These are phyloP conservation scores for Aspergillus fructus DNA, from an alignment of 2,329 filamentous ascomycete genomes.

Conservation along the genomic window DNA sequence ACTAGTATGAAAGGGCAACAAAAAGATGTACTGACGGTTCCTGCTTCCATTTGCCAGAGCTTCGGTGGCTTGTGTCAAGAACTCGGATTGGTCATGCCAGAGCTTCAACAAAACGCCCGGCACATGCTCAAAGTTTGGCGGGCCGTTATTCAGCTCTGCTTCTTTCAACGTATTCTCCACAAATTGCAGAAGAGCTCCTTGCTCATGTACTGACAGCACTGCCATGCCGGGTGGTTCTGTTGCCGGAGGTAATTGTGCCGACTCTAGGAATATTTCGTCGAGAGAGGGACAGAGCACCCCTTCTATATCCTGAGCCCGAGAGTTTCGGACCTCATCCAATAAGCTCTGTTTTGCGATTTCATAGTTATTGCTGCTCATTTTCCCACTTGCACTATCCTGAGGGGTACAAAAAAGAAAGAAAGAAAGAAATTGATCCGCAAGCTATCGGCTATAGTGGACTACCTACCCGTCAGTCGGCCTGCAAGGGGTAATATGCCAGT, in stretches of 20 bases:
- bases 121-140: slow-evolving; percentile 27
- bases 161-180: slow-evolving; percentile 31
- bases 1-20: not conserved
- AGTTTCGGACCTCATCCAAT: not conserved
- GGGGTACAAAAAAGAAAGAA: too few species aligned
- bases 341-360: not conserved
- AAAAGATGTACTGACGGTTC: slow-evolving; percentile 35
- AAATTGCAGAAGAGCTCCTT: slow-evolving; percentile 34
- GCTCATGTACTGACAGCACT: slow-evolving; percentile 26
- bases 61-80: slow-evolving; percentile 37
- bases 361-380: not conserved
- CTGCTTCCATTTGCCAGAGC: slow-evolving; percentile 44
- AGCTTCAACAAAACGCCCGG: slow-evolving; percentile 33
- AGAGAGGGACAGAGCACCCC: slow-evolving; percentile 26
- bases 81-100: slow-evolving; percentile 37
- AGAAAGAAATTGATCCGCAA: not conserved
- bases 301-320: not conserved
- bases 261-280: slow-evolving; percentile 25
- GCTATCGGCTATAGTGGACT: not conserved
- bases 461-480: not conserved
- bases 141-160: slow-evolving; percentile 25
- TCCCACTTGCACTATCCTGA: not conserved
- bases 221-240: slow-evolving; percentile 19
- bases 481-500: not conserved
- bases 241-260: slow-evolving; percentile 21